These are phyloP conservation scores for Beauveria bassiana DNA, from an alignment of 2,329 filamentous ascomycete genomes.

Conservation along the genomic window DNA sequence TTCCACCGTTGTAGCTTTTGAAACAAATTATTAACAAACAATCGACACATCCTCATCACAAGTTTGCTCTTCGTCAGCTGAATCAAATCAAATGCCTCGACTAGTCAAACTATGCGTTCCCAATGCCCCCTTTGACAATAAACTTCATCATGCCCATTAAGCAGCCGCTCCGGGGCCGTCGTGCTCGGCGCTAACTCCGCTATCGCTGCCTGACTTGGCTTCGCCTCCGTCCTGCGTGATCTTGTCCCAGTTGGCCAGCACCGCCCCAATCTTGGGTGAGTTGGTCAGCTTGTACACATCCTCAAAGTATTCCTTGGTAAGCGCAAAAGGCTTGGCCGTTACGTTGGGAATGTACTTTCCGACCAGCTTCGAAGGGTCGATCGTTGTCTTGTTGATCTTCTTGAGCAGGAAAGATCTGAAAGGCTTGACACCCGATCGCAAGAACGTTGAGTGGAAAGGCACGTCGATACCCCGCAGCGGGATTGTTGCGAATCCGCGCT, in stretches of 20 bases:
- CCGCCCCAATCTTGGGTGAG: constrained; percentile 65
- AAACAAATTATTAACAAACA: not conserved
- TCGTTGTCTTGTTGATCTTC: constrained; percentile 99
- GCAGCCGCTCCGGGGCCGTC: constrained; percentile 36
- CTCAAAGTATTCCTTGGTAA: constrained; percentile 99
- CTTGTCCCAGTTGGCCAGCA: constrained; percentile 81
- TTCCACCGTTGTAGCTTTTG: not conserved
- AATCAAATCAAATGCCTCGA: not conserved
- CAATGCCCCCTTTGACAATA: not conserved
- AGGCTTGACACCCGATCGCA: constrained; percentile 96
- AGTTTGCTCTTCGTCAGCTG: not conserved
- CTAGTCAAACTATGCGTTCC: not conserved
- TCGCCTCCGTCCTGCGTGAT: constrained; percentile 43
- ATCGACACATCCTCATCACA: not conserved
- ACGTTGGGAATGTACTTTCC: constrained; percentile 99
- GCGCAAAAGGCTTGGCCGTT: constrained; percentile 87
- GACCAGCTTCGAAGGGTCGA: constrained; percentile 91
- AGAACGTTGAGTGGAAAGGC: constrained; percentile 97
- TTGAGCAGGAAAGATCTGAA: constrained; percentile 98
- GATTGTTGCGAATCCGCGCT: constrained; percentile 95
- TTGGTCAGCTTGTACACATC: constrained; percentile 95
- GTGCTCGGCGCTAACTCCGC: constrained; percentile 32
- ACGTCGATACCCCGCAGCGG: constrained; percentile 96
- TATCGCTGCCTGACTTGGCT: constrained; percentile 29
- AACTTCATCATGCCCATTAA: constrained; percentile 16